These are phyloP conservation scores for thale cress (Arabidopsis thaliana) DNA, from an alignment of 345 rosid genomes.

Conservation along the genomic window TAIR10.1 NC_003075.7:6796001-6796500, in stretches of 20 bases:
- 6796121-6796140: constrained; percentile 17
- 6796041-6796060: constrained; percentile 17
- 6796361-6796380: constrained; percentile 1
- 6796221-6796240: constrained; percentile 26
- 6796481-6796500: constrained; percentile 28
- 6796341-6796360: constrained; percentile 28
- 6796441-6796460: not conserved
- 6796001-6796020: constrained; percentile 41
- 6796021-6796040: constrained; percentile 34
- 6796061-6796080: constrained; percentile 36
- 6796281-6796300: not conserved
- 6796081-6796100: constrained; percentile 23
- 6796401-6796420: constrained; percentile 10
- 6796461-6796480: not conserved
- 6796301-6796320: not conserved
- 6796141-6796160: constrained; percentile 18
- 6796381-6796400: constrained; percentile 19
- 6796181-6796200: constrained; percentile 29
- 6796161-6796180: constrained; percentile 5
- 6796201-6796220: constrained; percentile 28
- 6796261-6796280: constrained; percentile 33
- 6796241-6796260: constrained; percentile 44
- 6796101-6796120: not conserved
- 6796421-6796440: not conserved
- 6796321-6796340: constrained; percentile 17